Evolutionary conservation across 2,329 filamentous ascomycete genomes (phyloP).

Genomic region (Aureobasidium leucospermi): DNA sequence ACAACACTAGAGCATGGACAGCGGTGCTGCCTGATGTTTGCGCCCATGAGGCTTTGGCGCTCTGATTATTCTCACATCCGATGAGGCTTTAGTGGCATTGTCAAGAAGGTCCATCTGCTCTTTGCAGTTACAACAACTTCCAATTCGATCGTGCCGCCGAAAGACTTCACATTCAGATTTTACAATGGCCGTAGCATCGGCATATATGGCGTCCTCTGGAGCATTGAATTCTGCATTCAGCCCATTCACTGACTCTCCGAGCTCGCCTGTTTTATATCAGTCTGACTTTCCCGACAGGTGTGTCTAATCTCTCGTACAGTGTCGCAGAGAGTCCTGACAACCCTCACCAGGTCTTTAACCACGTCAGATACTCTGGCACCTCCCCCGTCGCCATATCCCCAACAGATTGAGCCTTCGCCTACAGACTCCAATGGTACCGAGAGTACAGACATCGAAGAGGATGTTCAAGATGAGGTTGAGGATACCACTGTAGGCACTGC

Average conservation of each 20-base stretch:
- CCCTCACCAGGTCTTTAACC: constrained; percentile 17
- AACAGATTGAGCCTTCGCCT: constrained; percentile 69
- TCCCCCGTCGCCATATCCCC: constrained; percentile 48
- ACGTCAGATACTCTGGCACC: constrained; percentile 32
- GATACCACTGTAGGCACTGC: neutral
- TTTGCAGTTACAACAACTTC: neutral
- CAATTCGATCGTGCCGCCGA: neutral
- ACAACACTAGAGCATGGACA: neutral
- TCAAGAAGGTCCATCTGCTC: neutral
- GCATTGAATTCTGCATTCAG: constrained; percentile 41
- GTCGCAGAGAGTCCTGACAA: neutral
- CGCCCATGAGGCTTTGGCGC: neutral
- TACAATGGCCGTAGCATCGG: constrained; percentile 19
- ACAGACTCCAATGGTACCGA: constrained; percentile 81
- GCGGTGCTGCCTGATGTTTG: neutral
- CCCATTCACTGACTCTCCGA: constrained; percentile 45
- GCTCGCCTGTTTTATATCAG: constrained; percentile 39
- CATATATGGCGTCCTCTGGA: constrained; percentile 38
- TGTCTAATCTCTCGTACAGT: constrained; percentile 17
- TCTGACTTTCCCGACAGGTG: constrained; percentile 37
- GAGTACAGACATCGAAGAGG: constrained; percentile 77
- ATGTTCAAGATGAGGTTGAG: constrained; percentile 52
- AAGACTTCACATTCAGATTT: neutral
- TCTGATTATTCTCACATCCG: neutral
- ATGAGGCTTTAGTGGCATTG: neutral